A percentile compares a stretch with the other conserved stretches of the same genome.
Evolutionary conservation across 2,329 filamentous ascomycete genomes (phyloP).

Genomic region (Ophiocordyceps camponoti-leonardi): DNA sequence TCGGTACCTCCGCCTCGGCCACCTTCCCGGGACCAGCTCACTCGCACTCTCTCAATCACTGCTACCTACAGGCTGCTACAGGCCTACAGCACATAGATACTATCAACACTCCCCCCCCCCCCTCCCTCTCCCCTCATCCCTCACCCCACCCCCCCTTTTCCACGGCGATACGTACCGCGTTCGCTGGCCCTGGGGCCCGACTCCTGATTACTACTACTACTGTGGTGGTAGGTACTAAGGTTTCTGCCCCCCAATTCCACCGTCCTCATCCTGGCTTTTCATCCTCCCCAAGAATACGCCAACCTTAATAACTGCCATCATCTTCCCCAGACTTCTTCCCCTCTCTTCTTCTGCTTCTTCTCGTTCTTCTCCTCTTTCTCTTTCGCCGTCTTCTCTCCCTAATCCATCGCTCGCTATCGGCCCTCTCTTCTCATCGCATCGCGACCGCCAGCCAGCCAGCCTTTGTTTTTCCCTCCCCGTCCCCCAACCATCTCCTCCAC

Average conservation of each 20-base stretch:
- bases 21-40: not conserved
- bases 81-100: too few species aligned
- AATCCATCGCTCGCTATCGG: not conserved
- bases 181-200: constrained; percentile 2
- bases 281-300: constrained; percentile 2
- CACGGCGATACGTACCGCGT: constrained; percentile 1
- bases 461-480: not conserved
- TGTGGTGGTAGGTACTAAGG: constrained; percentile 4
- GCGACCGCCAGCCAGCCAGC: too few species aligned
- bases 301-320: constrained; percentile 4
- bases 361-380: not conserved
- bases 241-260: constrained; percentile 5
- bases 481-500: too few species aligned
- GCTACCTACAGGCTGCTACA: not conserved
- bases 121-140: too few species aligned
- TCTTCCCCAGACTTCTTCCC: constrained; percentile 4
- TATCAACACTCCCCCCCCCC: not conserved
- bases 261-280: constrained; percentile 1
- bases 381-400: constrained; percentile 1
- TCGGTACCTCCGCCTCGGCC: not conserved
- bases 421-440: not conserved
- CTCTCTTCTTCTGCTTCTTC: not conserved
- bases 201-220: constrained; percentile 1
- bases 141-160: not conserved
- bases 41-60: not conserved